Evolutionary conservation across 495 filamentous ascomycete genomes (phyloP), one percentile per base, ranked within the genome.

Genomic region (Podospora fimiseda): DNA sequence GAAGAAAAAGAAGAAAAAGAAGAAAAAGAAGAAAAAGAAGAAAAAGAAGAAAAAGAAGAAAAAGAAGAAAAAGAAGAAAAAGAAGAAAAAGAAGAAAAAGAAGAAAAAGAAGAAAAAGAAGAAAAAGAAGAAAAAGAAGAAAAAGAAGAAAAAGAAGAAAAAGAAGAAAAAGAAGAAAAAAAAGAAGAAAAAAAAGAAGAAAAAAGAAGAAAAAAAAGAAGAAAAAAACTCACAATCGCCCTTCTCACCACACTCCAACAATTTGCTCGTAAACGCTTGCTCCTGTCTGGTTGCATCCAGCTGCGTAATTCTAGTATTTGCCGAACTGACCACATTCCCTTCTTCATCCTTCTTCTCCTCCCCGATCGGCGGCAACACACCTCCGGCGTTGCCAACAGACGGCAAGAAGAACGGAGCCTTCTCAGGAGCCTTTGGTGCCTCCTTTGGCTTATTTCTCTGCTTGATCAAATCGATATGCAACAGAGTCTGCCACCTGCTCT

Each of bases 381-480:
- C 58, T 8, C 23, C 40, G 2, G 30, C 36, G 1, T 70, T 74
- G 3, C 73, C 70, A 9, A 88, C 69, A 1, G 88, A 85, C 9
- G 90, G 88, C 13, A 99, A 75, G 74, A 97, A 99, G 72, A 99
- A 99, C 1, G 93, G 93, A 0, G 93, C 90, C 62, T 93, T 96
- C 63, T 95, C 87, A 3, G 94, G 93, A 2, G 81, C 78, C 73
- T 97, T 95, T 21, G 90, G 90, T 0, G 90, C 78, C 69, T 95
- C 88, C 58, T 82, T 91, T 5, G 93, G 94, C 69, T 91, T 96
- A 71, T 99, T 99, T 48, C 93, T 89, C 70, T 86, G 81, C 67
- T 84, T 88, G 65, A 99, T 93, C 38, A 86, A 69, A 60, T 97
- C 91, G 5, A 99, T 79, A 60, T 97, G 85, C 50, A 97, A 72